Evolutionary conservation across 768 basidiomycete genomes (phyloP).

Genomic region (Macrolepiota albuminosa): DNA sequence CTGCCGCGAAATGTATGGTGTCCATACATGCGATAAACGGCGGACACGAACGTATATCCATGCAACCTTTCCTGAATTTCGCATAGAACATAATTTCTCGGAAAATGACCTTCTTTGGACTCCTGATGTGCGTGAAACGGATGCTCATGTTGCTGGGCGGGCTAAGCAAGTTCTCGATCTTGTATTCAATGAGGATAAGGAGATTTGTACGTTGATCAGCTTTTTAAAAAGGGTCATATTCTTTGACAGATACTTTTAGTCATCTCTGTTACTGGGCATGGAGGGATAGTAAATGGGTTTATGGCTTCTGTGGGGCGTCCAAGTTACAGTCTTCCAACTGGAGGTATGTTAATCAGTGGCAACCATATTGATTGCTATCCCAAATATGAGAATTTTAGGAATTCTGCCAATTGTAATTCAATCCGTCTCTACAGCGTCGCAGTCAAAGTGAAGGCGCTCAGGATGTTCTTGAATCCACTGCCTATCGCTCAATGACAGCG

Average conservation of each 20-base stretch:
- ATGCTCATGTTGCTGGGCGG: constrained; percentile 38
- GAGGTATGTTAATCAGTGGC: constrained; percentile 39
- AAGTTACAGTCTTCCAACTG: constrained; percentile 48
- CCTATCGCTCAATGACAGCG: neutral
- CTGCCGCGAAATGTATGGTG: constrained; percentile 60
- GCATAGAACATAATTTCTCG: constrained; percentile 50
- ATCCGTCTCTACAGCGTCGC: neutral
- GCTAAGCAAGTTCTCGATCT: constrained; percentile 48
- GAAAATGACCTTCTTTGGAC: constrained; percentile 65
- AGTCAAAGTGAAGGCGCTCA: neutral
- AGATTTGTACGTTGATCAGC: constrained; percentile 10
- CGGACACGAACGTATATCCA: constrained; percentile 44
- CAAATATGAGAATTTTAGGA: neutral
- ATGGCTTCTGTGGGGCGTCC: constrained; percentile 42
- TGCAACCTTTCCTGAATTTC: constrained; percentile 43
- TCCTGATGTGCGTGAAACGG: constrained; percentile 47
- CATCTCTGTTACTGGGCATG: constrained; percentile 65
- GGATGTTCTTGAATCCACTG: neutral
- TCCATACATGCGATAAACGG: constrained; percentile 71
- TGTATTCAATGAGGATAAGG: constrained; percentile 45
- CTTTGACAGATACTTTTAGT: constrained; percentile 29
- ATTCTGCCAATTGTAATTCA: neutral
- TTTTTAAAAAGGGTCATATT: constrained; percentile 16
- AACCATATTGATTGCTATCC: neutral
- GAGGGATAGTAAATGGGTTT: constrained; percentile 56